phyloP scores from a whole-genome alignment of 345 rosid genomes.

The Dimocarpus longan region DNA sequence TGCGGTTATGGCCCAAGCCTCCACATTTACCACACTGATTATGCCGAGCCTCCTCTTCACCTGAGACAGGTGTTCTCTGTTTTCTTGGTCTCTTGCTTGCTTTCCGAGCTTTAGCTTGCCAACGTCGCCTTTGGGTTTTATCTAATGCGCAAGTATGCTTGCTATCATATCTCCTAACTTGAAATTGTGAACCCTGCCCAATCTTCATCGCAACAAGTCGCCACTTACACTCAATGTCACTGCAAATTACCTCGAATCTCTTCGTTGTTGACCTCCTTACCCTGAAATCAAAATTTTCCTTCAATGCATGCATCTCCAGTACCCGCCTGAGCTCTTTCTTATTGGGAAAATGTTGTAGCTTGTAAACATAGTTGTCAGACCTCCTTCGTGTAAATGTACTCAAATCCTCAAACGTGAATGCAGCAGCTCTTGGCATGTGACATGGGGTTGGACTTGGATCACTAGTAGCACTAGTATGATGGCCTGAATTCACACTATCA shows the following conservation, averaged over 20 bases:
- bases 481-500: background rate
- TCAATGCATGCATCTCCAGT: slow-evolving; percentile 2
- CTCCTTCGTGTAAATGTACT: background rate
- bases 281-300: background rate
- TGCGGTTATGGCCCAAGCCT: background rate
- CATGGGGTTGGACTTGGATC: background rate
- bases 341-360: background rate
- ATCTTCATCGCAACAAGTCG: background rate
- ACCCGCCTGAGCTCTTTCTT: background rate
- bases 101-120: background rate
- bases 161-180: background rate
- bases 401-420: background rate
- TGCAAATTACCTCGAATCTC: background rate
- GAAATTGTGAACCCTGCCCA: background rate
- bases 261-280: background rate
- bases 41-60: background rate
- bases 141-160: background rate
- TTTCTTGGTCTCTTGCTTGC: background rate
- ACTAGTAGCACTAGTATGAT: background rate
- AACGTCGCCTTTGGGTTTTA: background rate
- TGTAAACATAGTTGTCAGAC: background rate
- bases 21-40: slow-evolving; percentile 2
- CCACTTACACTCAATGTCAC: background rate
- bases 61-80: background rate
- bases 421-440: background rate